Percentiles rank a stretch among this genome's conserved stretches.
These are phyloP conservation scores for Pichia terricola DNA, from an alignment of 1,139 yeast species.

Conservation along the genomic window DNA sequence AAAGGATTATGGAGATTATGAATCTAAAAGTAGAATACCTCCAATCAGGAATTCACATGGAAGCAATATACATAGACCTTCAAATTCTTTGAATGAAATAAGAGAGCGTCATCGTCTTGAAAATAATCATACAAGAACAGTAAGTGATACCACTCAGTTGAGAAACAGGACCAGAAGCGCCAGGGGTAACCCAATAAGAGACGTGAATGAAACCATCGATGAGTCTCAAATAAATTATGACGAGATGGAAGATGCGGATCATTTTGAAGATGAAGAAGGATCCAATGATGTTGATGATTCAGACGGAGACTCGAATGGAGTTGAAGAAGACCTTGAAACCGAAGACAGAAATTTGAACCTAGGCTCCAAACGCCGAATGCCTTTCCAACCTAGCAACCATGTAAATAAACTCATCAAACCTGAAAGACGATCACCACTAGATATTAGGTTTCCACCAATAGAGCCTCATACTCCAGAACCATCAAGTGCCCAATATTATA, in stretches of 20 bases:
- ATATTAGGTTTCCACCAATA: neutral
- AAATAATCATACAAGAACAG: neutral
- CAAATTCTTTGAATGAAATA: conserved; percentile 1
- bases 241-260: neutral
- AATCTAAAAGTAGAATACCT: conserved; percentile 18
- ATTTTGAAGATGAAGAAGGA: conserved; percentile 2
- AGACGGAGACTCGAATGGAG: neutral
- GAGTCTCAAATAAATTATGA: neutral
- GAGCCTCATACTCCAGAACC: conserved; percentile 8
- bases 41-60: neutral
- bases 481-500: neutral
- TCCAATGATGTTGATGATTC: conserved; percentile 1
- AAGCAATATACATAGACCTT: conserved; percentile 1
- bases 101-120: neutral
- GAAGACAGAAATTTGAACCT: neutral
- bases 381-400: no score
- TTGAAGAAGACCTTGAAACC: neutral
- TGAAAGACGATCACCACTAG: neutral
- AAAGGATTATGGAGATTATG: conserved; percentile 32
- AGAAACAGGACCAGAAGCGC: neutral
- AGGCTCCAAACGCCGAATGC: neutral
- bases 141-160: neutral
- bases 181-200: neutral
- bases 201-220: neutral
- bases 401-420: no score